These are phyloP conservation scores for Diaporthe sp. DNA, from an alignment of 2,329 filamentous ascomycete species.

Conservation along the genomic window DNA sequence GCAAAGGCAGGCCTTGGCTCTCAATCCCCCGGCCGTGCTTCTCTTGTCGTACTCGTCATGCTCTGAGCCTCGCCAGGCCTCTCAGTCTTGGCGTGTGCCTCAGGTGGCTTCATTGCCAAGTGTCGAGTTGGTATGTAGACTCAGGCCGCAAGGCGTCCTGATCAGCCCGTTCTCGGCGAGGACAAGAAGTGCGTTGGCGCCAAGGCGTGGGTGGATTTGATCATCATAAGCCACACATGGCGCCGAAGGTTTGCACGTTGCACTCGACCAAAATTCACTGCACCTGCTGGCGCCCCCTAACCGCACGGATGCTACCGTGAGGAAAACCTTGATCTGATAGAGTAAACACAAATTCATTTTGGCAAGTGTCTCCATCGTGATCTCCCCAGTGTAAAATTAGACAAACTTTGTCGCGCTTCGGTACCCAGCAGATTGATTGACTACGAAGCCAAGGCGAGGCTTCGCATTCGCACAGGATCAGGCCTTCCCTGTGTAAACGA, in stretches of 20 bases:
- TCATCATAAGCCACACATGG: neutral
- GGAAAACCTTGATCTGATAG: neutral
- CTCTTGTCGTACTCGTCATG: neutral
- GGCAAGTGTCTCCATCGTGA: neutral
- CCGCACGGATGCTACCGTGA: constrained; percentile 14
- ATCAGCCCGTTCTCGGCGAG: neutral
- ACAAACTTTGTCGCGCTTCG: constrained; percentile 3
- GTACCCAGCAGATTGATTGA: neutral
- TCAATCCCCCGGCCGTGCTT: neutral
- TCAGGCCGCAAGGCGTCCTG: neutral
- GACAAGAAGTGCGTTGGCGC: neutral
- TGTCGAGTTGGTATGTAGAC: neutral
- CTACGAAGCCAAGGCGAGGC: neutral
- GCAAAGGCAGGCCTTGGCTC: neutral
- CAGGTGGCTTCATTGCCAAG: constrained; percentile 17
- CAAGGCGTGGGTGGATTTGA: constrained; percentile 2
- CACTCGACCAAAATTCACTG: neutral
- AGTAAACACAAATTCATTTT: neutral
- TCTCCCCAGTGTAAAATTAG: constrained; percentile 20
- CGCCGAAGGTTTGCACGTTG: neutral
- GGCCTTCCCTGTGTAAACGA: neutral
- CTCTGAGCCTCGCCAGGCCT: neutral
- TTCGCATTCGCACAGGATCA: neutral
- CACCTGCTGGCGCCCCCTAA: constrained; percentile 2
- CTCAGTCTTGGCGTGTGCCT: constrained; percentile 7